These are phyloP conservation scores for Nigrograna mackinnonii DNA, from an alignment of 2,329 filamentous ascomycete species.

Conservation along the genomic window DNA sequence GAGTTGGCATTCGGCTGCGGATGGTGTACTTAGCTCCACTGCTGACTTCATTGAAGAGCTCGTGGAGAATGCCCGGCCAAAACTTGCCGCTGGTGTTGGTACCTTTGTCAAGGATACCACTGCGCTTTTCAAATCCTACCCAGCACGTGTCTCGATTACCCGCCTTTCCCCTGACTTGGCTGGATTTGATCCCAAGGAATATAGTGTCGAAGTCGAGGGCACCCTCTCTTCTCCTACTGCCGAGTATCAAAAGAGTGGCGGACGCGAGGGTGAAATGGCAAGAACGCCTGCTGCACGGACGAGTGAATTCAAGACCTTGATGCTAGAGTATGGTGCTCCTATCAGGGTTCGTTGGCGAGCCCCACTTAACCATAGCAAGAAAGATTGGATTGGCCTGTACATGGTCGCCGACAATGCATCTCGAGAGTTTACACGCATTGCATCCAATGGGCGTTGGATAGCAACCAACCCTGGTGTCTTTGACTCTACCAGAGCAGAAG, in stretches of 20 bases:
- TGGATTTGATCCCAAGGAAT: slow-evolving; percentile 78
- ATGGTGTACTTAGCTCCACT: slow-evolving; percentile 83
- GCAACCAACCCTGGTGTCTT: slow-evolving; percentile 78
- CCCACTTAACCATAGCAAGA: slow-evolving; percentile 81
- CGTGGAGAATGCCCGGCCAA: slow-evolving; percentile 81
- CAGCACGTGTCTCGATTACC: slow-evolving; percentile 81
- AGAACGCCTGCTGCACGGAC: slow-evolving; percentile 66
- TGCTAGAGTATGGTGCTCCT: slow-evolving; percentile 87
- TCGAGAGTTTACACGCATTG: slow-evolving; percentile 79
- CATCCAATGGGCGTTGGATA: slow-evolving; percentile 87
- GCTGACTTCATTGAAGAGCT: slow-evolving; percentile 91
- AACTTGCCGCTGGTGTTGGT: slow-evolving; percentile 82
- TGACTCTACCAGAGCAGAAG: slow-evolving; percentile 74
- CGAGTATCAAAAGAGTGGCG: slow-evolving; percentile 64
- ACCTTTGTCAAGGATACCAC: slow-evolving; percentile 87
- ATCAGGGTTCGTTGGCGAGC: slow-evolving; percentile 91
- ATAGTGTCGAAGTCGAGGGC: slow-evolving; percentile 75
- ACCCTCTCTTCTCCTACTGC: slow-evolving; percentile 54
- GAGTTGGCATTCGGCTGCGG: slow-evolving; percentile 82
- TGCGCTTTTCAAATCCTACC: slow-evolving; percentile 85
- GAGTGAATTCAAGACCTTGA: slow-evolving; percentile 70
- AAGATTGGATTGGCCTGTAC: slow-evolving; percentile 96
- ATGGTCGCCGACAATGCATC: slow-evolving; percentile 93
- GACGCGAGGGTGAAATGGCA: slow-evolving; percentile 73
- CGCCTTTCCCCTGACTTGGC: slow-evolving; percentile 78